phyloP scores from a whole-genome alignment of 1,284 basidiomycete genomes.

The Cystobasidium slooffiae region DNA sequence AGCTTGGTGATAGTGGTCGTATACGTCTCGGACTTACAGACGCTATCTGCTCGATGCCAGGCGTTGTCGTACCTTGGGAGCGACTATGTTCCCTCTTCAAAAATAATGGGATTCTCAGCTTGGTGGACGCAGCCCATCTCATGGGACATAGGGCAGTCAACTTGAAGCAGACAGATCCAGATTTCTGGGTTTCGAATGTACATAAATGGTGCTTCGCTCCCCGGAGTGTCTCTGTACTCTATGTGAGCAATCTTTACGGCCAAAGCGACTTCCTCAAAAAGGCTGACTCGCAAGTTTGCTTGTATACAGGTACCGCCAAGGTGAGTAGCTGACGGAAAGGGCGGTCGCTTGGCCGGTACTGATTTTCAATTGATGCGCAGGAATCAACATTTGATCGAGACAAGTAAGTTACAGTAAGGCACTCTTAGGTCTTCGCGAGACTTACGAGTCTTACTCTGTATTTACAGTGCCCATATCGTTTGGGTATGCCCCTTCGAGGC shows the following conservation, averaged over 20 bases:
- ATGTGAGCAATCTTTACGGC: conserved; percentile 45
- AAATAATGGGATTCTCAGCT: conserved; percentile 50
- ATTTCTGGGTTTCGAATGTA: conserved; percentile 54
- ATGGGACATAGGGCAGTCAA: conserved; percentile 55
- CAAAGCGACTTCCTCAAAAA: too few species aligned
- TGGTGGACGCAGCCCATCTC: conserved; percentile 56
- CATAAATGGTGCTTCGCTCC: conserved; percentile 55
- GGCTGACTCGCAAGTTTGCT: neutral
- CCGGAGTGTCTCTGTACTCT: conserved; percentile 54
- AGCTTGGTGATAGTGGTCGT: conserved; percentile 46
- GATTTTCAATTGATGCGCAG: conserved; percentile 5
- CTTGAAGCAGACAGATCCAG: conserved; percentile 51
- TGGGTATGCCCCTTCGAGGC: conserved; percentile 21
- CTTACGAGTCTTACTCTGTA: neutral
- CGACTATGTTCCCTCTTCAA: conserved; percentile 50
- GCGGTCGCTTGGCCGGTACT: neutral
- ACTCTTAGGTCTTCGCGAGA: neutral
- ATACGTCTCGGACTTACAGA: conserved; percentile 55
- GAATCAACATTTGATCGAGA: conserved; percentile 49
- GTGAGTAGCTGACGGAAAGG: conserved; percentile 2
- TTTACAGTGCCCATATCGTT: conserved; percentile 39
- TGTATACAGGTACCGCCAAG: conserved; percentile 26
- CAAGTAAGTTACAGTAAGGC: conserved; percentile 6
- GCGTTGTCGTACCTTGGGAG: conserved; percentile 56
- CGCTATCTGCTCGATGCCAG: conserved; percentile 54